Evolutionary conservation across 2,329 filamentous ascomycete species (phyloP).

Genomic region (Macroventuria anomochaeta): DNA sequence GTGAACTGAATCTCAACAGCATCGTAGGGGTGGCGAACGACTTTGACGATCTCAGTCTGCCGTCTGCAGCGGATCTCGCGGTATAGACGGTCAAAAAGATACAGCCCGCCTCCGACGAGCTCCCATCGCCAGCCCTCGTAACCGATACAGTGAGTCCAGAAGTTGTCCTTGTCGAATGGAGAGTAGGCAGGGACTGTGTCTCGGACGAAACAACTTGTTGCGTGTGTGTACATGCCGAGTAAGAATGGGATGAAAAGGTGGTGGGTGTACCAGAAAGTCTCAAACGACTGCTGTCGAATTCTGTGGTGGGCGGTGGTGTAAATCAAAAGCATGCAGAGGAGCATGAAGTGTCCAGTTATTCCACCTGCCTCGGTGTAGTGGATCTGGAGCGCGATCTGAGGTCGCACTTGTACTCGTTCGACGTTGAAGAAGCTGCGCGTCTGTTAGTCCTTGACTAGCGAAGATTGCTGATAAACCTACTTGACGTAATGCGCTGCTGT

Average conservation of each 20-base stretch:
- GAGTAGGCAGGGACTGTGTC: slow-evolving; percentile 75
- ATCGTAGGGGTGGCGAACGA: slow-evolving; percentile 95
- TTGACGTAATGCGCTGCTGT: slow-evolving; percentile 90
- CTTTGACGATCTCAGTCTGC: slow-evolving; percentile 87
- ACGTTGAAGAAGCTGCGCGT: slow-evolving; percentile 85
- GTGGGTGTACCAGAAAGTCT: slow-evolving; percentile 99
- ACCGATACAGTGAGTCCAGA: slow-evolving; percentile 92
- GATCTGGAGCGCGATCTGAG: slow-evolving; percentile 82
- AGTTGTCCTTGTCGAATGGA: slow-evolving; percentile 80
- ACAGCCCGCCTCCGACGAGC: slow-evolving; percentile 81
- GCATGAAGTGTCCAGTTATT: slow-evolving; percentile 95
- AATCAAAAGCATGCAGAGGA: slow-evolving; percentile 98
- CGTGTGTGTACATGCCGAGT: slow-evolving; percentile 92
- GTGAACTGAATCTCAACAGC: slow-evolving; percentile 96
- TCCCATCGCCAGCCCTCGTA: slow-evolving; percentile 99
- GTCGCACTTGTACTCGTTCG: slow-evolving; percentile 81
- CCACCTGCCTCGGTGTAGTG: slow-evolving; percentile 90
- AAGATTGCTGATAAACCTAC: slow-evolving; percentile 54
- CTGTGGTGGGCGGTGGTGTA: slow-evolving; percentile 93
- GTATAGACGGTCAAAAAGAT: slow-evolving; percentile 86
- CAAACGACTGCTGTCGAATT: slow-evolving; percentile 95
- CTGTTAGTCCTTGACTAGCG: background rate
- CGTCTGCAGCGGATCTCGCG: slow-evolving; percentile 86
- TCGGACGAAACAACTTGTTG: slow-evolving; percentile 94
- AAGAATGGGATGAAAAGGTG: slow-evolving; percentile 98